Evolutionary conservation across 495 filamentous ascomycete species (phyloP), one percentile per base, ranked within the genome.

Genomic region (Paragyromitra xinjiangensis): DNA sequence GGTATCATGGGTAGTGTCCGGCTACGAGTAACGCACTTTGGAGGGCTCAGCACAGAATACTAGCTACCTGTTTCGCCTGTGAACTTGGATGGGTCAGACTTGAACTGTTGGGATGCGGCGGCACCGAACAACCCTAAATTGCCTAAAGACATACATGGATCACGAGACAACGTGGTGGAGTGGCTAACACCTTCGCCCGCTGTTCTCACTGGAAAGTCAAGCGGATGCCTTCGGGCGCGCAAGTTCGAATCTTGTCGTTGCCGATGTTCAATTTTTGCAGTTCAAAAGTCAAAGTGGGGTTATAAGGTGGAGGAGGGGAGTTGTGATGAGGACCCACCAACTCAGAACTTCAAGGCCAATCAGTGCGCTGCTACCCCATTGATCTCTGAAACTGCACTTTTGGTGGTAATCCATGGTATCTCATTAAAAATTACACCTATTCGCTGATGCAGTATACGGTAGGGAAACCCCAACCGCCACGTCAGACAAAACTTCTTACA

Each of bases 191-290:
- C n/a, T 42, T 62, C 37, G 59, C 59, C n/a, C 40, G 59, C 37
- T 40, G 12, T 62, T 62, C n/a, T 22, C 59, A 8, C 4, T 14
- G 64, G 45, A 53, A 29, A 68, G 64, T 68, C 11, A 19, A 68
- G 64, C 64, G 64, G 64, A 68, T 68, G 64, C 64, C 64, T 68
- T 68, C 51, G 29, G 50, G 66, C 66, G 66, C 66, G 37, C 66
- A 69, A 58, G 66, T 44, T 58, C 66, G 66, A 69, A 56, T 58
- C 51, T 58, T 58, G 19, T 59, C 66, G 66, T 44, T 69, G 37
- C 44, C 66, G 14, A n/a, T 58, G 19, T 66, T 53, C 19, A 53
- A 22, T 22, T 53, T 53, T 53, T 53, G 29, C 4, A 34, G 29
- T 34, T 34, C 29, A 34, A 3, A 34, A 34, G 29, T 34, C 29